Base-by-base conservation (phyloP, 2,329 filamentous ascomycete genomes). In the Ceratocystis cacaofunesta region DNA sequence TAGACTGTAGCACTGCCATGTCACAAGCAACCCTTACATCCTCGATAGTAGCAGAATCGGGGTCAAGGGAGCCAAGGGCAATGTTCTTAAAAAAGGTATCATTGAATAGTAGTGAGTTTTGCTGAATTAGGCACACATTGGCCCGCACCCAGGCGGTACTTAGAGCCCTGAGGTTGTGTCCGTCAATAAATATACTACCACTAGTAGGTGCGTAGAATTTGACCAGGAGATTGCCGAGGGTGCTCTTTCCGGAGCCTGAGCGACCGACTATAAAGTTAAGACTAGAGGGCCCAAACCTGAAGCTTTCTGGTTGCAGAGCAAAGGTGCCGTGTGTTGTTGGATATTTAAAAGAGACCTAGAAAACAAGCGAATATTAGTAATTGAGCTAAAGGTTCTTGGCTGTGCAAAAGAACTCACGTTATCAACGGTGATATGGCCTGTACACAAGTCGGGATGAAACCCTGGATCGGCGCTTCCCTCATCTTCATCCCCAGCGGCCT, bases 81-180 rank as follows among this genome's bases (percentile, higher is more conserved):
- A 97, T 85, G 69, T 97, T 99, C 25, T 80, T 81, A 66, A 83
- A 82, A 19, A 97, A 80, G 0, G 86, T 89, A 68, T 92, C 90
- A 68, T 89, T 85, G 76, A 97, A 96, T 0, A 97, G 76, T 32
- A 63, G 67, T 22, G 86, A 92, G 15, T 86, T 81, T 72, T 97
- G 94, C 70, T 96, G 91, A 0, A 96, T 82, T 1, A 96, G 75
- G 0, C 86, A 90, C 50, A 96, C 75, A 55, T 94, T 90, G 28
- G 83, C 80, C 25, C 90, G 84, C 2, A 96, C 76, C 90, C 90
- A 96, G 15, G 77, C 75, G 0, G 80, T 75, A 68, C 90, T 81
- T 0, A 96, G 75, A 0, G 75, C 76, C n/a, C 81, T 72, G 1
- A 94, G 76, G 0, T 82, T 76, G 1, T 80, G 72, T 0, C 82